Evolutionary conservation across 768 basidiomycete genomes (phyloP), one percentile per base, ranked within the genome.

Genomic region (Coprinellus micaceus): DNA sequence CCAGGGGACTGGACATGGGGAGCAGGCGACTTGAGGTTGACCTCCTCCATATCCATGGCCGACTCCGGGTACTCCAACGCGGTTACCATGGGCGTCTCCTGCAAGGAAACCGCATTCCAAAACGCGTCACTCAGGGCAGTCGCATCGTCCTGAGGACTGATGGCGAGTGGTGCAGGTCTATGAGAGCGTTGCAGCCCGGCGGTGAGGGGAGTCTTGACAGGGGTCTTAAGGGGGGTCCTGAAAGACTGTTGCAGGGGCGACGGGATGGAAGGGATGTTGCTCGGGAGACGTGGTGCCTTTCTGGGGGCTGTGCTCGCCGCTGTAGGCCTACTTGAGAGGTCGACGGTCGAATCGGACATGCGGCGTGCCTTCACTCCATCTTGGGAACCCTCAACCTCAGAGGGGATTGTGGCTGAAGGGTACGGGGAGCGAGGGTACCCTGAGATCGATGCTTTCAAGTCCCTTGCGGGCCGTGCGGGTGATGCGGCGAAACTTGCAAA

Each of bases 401-500:
- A 64, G 2, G 65, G 63, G 40, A 69, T 48, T 6, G 71, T 66
- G 2, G 72, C 71, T 15, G 72, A 71, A 1, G 74, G 76, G 53
- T 75, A 78, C 0, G 77, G 77, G 0, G 78, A 77, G 11, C 76
- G 72, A 37, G 76, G 76, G 56, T 72, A 77, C 1, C 67, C 60
- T 1, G 64, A 60, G 17, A 75, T 58, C 0, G 74, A 66, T 30
- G 67, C 69, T 17, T 62, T 60, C 5, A 75, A 61, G 28, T 63
- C 64, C 46, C 53, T 57, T 26, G 59, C 61, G 17, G 59, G 56
- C 15, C 64, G 62, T 17, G 63, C 37, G 60, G 41, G 24, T 45
- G 56, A 51, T 55, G 56, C 45, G 58, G 66, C 50, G 57, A 69
- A 62, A n/a, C 61, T 58, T 2, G 64, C 61, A 25, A 69, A 67